These are phyloP conservation scores for Globisporangium nodosum DNA, from an alignment of 352 stramenopile species.

Conservation along the genomic window DNA sequence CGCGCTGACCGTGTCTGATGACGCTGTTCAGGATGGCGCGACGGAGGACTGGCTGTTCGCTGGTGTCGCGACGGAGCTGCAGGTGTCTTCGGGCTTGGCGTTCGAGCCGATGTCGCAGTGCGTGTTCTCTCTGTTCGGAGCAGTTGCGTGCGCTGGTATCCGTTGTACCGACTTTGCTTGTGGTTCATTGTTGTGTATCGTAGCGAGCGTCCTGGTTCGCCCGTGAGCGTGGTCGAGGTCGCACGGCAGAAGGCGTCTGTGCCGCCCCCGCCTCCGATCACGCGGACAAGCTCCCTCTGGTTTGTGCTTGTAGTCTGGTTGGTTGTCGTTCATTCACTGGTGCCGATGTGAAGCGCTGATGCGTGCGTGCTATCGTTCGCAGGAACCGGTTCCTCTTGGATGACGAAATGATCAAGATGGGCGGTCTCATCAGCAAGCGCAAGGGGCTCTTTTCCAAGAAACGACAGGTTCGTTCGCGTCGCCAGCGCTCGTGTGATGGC, in stretches of 20 bases:
- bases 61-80: slow-evolving; percentile 78
- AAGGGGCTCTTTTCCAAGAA: slow-evolving; percentile 89
- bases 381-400: slow-evolving; percentile 83
- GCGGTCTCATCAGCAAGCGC: slow-evolving; percentile 81
- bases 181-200: background rate
- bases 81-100: slow-evolving; percentile 77
- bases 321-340: background rate
- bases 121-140: slow-evolving; percentile 7
- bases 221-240: slow-evolving; percentile 74
- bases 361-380: background rate
- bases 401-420: slow-evolving; percentile 85
- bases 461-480: slow-evolving; percentile 32
- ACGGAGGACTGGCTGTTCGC: slow-evolving; percentile 88
- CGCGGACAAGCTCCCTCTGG: slow-evolving; percentile 76
- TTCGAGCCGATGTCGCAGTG: slow-evolving; percentile 65
- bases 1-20: background rate
- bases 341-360: background rate
- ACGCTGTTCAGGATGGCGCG: slow-evolving; percentile 56
- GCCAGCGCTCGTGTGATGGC: background rate
- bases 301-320: slow-evolving; percentile 8
- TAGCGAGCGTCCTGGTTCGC: slow-evolving; percentile 23
- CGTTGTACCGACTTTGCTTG: background rate
- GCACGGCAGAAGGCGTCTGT: slow-evolving; percentile 68
- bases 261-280: slow-evolving; percentile 45
- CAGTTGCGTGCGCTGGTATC: background rate